Evolutionary conservation across 2,329 filamentous ascomycete genomes (phyloP).

Genomic region (Pseudogymnoascus sp.): DNA sequence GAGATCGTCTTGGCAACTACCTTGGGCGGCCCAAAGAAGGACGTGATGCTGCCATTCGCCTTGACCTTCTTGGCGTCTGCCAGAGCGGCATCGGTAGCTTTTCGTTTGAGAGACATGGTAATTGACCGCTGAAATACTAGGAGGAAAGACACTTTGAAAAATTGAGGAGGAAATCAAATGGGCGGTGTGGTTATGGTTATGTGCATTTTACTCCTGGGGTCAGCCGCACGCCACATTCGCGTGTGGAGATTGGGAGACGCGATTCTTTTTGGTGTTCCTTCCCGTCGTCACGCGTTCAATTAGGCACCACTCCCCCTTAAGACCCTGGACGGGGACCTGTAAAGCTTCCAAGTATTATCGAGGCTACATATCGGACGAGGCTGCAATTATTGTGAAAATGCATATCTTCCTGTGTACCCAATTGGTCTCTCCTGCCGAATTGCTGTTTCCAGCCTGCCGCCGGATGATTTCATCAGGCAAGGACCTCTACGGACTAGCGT

Average conservation of each 20-base stretch:
- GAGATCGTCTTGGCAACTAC: constrained; percentile 19
- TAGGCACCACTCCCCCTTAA: neutral
- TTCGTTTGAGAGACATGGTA: constrained; percentile 52
- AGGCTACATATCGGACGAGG: neutral
- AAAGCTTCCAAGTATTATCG: neutral
- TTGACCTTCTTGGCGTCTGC: constrained; percentile 62
- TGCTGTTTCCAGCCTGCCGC: neutral
- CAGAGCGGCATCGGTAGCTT: constrained; percentile 43
- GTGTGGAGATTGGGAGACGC: neutral
- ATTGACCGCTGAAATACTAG: constrained; percentile 12
- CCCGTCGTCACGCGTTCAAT: constrained; percentile 7
- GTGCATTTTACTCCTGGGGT: neutral
- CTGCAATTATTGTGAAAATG: neutral
- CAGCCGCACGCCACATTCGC: neutral
- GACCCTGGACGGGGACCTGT: neutral
- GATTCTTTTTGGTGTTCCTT: neutral
- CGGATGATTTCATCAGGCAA: neutral
- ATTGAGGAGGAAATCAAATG: neutral
- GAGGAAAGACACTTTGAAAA: constrained; percentile 19
- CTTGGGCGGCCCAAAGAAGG: constrained; percentile 71
- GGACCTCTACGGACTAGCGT: neutral
- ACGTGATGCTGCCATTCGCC: constrained; percentile 70
- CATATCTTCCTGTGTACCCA: neutral
- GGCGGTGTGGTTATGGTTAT: neutral
- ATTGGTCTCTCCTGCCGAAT: neutral